Base-by-base conservation (phyloP, 2,329 filamentous ascomycete species). In the Huntiella bhutanensis region DNA sequence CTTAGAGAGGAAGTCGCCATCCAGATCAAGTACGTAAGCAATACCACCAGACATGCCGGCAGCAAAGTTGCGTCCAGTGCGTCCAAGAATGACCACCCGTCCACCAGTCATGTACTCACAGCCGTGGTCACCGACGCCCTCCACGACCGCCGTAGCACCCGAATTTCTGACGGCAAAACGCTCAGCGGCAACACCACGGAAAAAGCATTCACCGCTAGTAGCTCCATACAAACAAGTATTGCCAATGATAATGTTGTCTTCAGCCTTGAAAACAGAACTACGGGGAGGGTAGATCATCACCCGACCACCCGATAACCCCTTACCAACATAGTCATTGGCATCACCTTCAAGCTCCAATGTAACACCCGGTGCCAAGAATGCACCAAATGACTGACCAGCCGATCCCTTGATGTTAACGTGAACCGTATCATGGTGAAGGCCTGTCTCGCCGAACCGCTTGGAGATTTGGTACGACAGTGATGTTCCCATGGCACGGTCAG, bases 61-160 rank as follows among this genome's bases (percentile, higher is more conserved):
- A 55, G 87, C 88, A 58, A 96, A 96, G 70, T 96, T 96, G 55
- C 88, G 87, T 40, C 88, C 88, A 58, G 86, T 94, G 56, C 75
- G 77, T 49, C 88, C 88, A 41, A 96, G 73, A 57, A 93, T 73
- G 53, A 96, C 68, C 43, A 95, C 71, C 58, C 87, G 84, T 59
- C 88, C 88, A 60, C 88, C 88, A 57, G 88, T 95, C 88, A 96
- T 96, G 73, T 96, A 96, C 70, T 96, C 88, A 60, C 87, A 95
- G 52, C 85, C 83, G 61, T 96, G 88, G 62, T 96, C 88, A 70
- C 88, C 88, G 53, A 93, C 75, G 65, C 88, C 88, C 64, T 96
- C 88, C 52, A 95, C 87, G 53, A 96, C 83, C n/a, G 88, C 86
- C 22, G 80, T 93, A 43, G 84, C 88, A 65, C 88, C 88, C 1